A percentile compares a stretch with the other conserved stretches of the same genome.
These are phyloP conservation scores for Tausonia pullulans DNA, from an alignment of 1,284 basidiomycete species.

Conservation along the genomic window DNA sequence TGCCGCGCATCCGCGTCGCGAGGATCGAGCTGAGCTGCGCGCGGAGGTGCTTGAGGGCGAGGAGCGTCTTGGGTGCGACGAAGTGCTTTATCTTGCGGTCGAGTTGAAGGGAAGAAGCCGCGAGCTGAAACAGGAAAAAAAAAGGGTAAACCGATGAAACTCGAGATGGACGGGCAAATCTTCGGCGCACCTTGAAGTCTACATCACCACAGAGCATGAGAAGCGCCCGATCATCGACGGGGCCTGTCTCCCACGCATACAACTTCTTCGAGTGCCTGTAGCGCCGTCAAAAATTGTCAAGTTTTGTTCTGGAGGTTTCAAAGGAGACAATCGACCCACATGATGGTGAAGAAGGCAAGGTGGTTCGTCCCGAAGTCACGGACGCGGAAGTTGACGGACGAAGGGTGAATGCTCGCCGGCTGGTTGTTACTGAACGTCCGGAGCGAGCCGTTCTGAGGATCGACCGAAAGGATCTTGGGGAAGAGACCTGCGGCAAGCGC, in stretches of 20 bases:
- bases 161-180: neutral
- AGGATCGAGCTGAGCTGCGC: conserved; percentile 53
- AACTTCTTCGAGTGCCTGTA: conserved; percentile 78
- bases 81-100: conserved; percentile 77
- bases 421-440: conserved; percentile 83
- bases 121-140: conserved; percentile 42
- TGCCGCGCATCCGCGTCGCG: conserved; percentile 47
- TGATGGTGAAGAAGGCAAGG: conserved; percentile 78
- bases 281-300: conserved; percentile 18
- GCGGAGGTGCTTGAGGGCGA: conserved; percentile 73
- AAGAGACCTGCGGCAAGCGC: conserved; percentile 81
- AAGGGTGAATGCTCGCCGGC: conserved; percentile 60
- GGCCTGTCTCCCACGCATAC: conserved; percentile 94
- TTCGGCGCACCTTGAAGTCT: conserved; percentile 55
- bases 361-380: conserved; percentile 65
- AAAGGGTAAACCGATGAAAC: neutral
- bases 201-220: conserved; percentile 81
- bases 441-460: conserved; percentile 48
- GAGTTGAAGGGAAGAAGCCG: conserved; percentile 59
- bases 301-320: neutral
- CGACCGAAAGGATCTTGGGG: conserved; percentile 75
- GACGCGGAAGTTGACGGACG: conserved; percentile 70
- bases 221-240: conserved; percentile 73
- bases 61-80: conserved; percentile 54
- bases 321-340: conserved; percentile 42